Conservation (phyloP, 768 basidiomycete species). For the Auriscalpium orientale region DNA sequence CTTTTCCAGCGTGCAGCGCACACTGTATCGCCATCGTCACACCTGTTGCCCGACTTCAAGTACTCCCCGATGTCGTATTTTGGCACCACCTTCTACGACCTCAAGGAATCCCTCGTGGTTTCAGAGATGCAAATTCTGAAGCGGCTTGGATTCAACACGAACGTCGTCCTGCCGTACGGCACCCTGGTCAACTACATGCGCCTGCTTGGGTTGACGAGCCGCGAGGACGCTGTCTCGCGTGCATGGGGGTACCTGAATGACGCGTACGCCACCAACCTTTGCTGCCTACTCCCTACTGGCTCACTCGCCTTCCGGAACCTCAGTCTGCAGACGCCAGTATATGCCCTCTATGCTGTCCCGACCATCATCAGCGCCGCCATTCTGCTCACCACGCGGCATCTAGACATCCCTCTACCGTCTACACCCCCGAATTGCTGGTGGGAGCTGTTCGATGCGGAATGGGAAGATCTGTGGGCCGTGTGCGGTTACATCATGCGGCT, state of each 20-base stretch:
- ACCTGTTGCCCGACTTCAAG: conserved; percentile 32
- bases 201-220: conserved; percentile 75
- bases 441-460: conserved; percentile 86
- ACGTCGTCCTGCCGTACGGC: conserved; percentile 88
- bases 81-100: conserved; percentile 82
- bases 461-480: conserved; percentile 83
- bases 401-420: conserved; percentile 69
- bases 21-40: conserved; percentile 32
- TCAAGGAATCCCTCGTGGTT: conserved; percentile 90
- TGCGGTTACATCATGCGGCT: conserved; percentile 81
- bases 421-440: conserved; percentile 77
- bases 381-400: conserved; percentile 65
- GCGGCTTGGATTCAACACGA: conserved; percentile 90
- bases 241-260: conserved; percentile 98
- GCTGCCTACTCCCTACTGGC: neutral
- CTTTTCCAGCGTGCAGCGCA: conserved; percentile 71
- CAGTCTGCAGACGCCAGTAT: conserved; percentile 90
- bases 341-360: conserved; percentile 81
- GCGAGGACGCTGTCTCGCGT: conserved; percentile 59
- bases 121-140: conserved; percentile 98
- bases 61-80: conserved; percentile 89
- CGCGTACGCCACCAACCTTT: conserved; percentile 50
- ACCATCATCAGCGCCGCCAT: conserved; percentile 89
- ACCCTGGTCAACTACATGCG: conserved; percentile 92
- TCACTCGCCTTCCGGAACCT: neutral